Conservation (phyloP, 2,329 filamentous ascomycete genomes). For the Fusarium sp. region DNA sequence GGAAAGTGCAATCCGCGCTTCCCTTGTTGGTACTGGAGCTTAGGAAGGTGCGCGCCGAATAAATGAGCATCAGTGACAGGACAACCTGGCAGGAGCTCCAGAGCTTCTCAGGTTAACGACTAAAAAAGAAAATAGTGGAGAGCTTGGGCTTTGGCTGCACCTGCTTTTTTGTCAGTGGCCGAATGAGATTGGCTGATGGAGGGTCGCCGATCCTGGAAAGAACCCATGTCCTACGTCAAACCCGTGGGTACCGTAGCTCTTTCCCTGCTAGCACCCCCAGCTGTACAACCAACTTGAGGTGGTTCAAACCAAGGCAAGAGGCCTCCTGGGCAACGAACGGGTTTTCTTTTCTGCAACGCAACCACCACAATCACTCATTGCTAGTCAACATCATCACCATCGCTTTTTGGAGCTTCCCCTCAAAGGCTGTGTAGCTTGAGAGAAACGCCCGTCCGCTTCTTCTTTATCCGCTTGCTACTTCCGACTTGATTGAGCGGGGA, state of each 20-base stretch:
- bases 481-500: slow-evolving; percentile 21
- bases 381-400: slow-evolving; percentile 19
- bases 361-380: slow-evolving; percentile 7
- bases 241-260: background rate
- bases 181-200: slow-evolving; percentile 3
- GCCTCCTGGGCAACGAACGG: slow-evolving; percentile 32
- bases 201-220: slow-evolving; percentile 5
- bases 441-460: slow-evolving; percentile 1
- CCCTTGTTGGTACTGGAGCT: slow-evolving; percentile 13
- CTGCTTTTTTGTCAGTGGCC: slow-evolving; percentile 2
- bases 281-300: background rate
- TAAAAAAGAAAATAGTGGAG: slow-evolving; percentile 13
- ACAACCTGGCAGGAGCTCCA: slow-evolving; percentile 13
- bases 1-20: slow-evolving; percentile 25
- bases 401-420: background rate
- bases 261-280: slow-evolving; percentile 2
- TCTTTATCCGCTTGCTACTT: slow-evolving; percentile 6
- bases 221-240: slow-evolving; percentile 42
- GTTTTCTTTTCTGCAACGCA: slow-evolving; percentile 26
- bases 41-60: slow-evolving; percentile 28
- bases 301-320: slow-evolving; percentile 24
- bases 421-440: slow-evolving; percentile 21
- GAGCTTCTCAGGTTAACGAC: slow-evolving; percentile 11
- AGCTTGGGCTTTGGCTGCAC: slow-evolving; percentile 23
- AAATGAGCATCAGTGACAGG: slow-evolving; percentile 34